A percentile compares a stretch with the other conserved stretches of the same genome.
phyloP scores from a whole-genome alignment of 2,329 filamentous ascomycete species.

The Nemania sp. region DNA sequence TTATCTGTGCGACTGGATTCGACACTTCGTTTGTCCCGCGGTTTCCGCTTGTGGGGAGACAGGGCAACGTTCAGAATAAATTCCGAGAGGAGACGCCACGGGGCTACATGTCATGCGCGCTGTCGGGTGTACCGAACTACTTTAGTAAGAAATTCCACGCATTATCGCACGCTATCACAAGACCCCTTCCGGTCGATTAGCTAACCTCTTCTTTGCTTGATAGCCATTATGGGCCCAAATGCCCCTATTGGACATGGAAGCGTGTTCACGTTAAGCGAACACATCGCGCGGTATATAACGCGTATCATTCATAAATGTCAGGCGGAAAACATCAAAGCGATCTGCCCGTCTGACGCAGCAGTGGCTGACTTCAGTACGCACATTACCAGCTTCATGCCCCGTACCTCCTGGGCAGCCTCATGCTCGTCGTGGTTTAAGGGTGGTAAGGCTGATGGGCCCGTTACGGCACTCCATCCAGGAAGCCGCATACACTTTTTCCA shows the following conservation, averaged over 20 bases:
- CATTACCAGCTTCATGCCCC: constrained; percentile 56
- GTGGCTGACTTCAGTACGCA: constrained; percentile 57
- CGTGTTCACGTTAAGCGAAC: constrained; percentile 56
- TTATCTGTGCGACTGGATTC: constrained; percentile 64
- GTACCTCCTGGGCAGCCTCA: constrained; percentile 53
- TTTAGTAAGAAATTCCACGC: constrained; percentile 49
- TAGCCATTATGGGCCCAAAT: constrained; percentile 58
- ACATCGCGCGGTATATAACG: constrained; percentile 58
- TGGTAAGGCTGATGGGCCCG: constrained; percentile 48
- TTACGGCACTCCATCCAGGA: constrained; percentile 56
- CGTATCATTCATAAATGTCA: constrained; percentile 55
- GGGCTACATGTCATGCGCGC: constrained; percentile 59
- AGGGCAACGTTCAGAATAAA: constrained; percentile 56
- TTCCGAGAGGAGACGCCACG: constrained; percentile 51
- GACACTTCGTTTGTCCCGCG: constrained; percentile 57
- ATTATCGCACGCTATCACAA: neutral
- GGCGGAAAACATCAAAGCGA: constrained; percentile 52
- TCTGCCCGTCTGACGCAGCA: constrained; percentile 51
- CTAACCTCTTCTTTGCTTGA: constrained; percentile 6
- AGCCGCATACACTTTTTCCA: constrained; percentile 58
- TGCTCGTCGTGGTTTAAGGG: constrained; percentile 59
- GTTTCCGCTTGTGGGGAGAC: constrained; percentile 54
- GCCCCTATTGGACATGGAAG: constrained; percentile 56
- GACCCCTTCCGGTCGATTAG: neutral
- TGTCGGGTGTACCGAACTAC: constrained; percentile 58